Evolutionary conservation across 495 filamentous ascomycete genomes (phyloP).

Genomic region (Lasiosphaeria ovina): DNA sequence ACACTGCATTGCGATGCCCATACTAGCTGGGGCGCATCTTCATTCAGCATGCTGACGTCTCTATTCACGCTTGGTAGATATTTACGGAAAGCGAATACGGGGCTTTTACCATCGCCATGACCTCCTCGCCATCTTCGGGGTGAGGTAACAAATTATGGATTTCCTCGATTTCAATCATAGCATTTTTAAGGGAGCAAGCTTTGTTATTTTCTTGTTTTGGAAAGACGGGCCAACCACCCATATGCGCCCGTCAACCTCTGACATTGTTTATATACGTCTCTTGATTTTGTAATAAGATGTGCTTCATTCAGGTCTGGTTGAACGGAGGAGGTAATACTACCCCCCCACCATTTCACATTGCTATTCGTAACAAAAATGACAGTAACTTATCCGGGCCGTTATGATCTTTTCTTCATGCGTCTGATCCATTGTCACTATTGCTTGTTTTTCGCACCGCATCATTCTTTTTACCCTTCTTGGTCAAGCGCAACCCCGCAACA

Average conservation of each 20-base stretch:
- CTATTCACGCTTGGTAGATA: slow-evolving; percentile 48
- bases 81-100: slow-evolving; percentile 77
- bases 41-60: too few species aligned
- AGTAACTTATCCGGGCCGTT: background rate
- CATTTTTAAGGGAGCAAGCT: too few species aligned
- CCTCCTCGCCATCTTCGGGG: slow-evolving; percentile 55
- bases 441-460: slow-evolving; percentile 4
- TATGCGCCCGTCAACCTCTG: too few species aligned
- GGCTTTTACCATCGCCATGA: slow-evolving; percentile 69
- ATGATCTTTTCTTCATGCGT: background rate
- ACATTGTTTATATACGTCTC: too few species aligned
- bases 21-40: too few species aligned
- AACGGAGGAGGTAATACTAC: too few species aligned
- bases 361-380: too few species aligned
- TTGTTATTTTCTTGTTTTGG: too few species aligned
- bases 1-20: background rate
- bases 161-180: background rate
- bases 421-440: background rate
- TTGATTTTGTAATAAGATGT: too few species aligned
- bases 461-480: slow-evolving; percentile 28
- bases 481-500: slow-evolving; percentile 34
- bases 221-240: too few species aligned
- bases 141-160: slow-evolving; percentile 19
- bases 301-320: too few species aligned
- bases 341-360: too few species aligned